Evolutionary conservation across 805 yeast genomes (phyloP).

Genomic region (Candida ulmi): DNA sequence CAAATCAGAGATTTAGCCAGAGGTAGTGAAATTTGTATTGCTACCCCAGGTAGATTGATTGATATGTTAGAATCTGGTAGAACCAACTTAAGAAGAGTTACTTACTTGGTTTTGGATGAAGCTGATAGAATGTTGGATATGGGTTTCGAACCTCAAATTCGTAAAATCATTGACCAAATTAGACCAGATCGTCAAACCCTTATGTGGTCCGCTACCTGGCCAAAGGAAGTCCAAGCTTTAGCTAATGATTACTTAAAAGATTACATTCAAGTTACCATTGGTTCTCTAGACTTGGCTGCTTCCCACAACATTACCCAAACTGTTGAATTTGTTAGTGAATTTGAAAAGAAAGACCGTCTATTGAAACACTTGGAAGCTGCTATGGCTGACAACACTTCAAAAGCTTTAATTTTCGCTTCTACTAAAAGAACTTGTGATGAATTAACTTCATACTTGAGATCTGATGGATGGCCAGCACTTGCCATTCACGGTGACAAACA

Average conservation of each 20-base stretch:
- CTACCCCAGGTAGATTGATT: slow-evolving; percentile 98
- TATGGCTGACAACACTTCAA: slow-evolving; percentile 62
- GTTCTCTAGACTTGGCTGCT: slow-evolving; percentile 93
- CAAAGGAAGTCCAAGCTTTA: slow-evolving; percentile 91
- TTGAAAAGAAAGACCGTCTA: slow-evolving; percentile 90
- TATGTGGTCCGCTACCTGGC: slow-evolving; percentile 99
- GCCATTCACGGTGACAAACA: slow-evolving; percentile 99
- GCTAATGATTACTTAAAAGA: slow-evolving; percentile 89
- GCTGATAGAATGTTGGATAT: slow-evolving; percentile 99
- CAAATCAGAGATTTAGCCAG: slow-evolving; percentile 94
- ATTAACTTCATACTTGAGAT: slow-evolving; percentile 82
- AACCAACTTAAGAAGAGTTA: slow-evolving; percentile 93
- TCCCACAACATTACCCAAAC: slow-evolving; percentile 93
- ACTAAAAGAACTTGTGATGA: slow-evolving; percentile 98
- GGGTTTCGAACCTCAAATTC: slow-evolving; percentile 99
- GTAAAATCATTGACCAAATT: slow-evolving; percentile 96
- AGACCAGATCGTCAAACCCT: slow-evolving; percentile 99
- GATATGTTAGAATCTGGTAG: slow-evolving; percentile 95
- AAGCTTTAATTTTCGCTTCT: slow-evolving; percentile 87
- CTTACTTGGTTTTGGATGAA: slow-evolving; percentile 95
- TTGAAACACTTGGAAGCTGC: slow-evolving; percentile 79
- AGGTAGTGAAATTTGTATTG: slow-evolving; percentile 94
- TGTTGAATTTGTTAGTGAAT: slow-evolving; percentile 87
- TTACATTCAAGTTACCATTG: slow-evolving; percentile 94
- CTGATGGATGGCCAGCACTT: slow-evolving; percentile 98